Base-by-base conservation (phyloP, 305 asterid species). In the Solanum hybrid region DNA sequence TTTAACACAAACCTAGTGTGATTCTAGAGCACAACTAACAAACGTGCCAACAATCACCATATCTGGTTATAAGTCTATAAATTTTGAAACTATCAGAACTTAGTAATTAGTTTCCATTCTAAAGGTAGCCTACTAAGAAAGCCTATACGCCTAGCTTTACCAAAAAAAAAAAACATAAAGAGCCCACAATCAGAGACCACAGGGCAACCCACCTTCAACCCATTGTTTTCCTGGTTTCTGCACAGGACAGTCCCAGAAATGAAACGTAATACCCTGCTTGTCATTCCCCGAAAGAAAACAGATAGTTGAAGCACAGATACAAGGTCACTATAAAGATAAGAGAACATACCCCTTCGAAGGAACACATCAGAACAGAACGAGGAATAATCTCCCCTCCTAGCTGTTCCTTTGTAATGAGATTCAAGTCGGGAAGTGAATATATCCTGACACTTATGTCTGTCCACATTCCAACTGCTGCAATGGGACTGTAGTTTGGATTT, bases 311-410 rank as follows among this genome's bases (percentile, higher is more conserved):
- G 13, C 31, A 56, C 24, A 77, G 42, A 77, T 19, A 85, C 87
- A 56, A 51, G 31, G 75, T 0, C 12, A 85, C 45, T 85, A 14
- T 37, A 85, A 84, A 85, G 87, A 87, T 76, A 92, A 92, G 77
- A 86, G 17, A 89, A 89, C 93, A 90, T 92, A 95, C 99, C 98
- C 99, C 99, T 93, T 97, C 99, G 87, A 97, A 96, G 90, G 96
- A 88, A 91, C 98, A 97, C 73, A 97, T 90, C 38, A 97, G 98
- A 89, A 88, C 98, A 87, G 98, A 97, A 64, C 99, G 99, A 89
- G 99, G 98, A 91, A 96, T 97, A 32, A 97, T 95, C 92, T 97
- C 98, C 89, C 98, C 98, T 90, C 99, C 99, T 92, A 97, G 92
- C 86, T 86, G 95, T 92, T 95, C 99, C 90, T 78, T 88, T 88